Percentiles rank a stretch among this genome's conserved stretches.
Evolutionary conservation across 2,329 filamentous ascomycete species (phyloP).

Genomic region (Pseudogymnoascus sp.): DNA sequence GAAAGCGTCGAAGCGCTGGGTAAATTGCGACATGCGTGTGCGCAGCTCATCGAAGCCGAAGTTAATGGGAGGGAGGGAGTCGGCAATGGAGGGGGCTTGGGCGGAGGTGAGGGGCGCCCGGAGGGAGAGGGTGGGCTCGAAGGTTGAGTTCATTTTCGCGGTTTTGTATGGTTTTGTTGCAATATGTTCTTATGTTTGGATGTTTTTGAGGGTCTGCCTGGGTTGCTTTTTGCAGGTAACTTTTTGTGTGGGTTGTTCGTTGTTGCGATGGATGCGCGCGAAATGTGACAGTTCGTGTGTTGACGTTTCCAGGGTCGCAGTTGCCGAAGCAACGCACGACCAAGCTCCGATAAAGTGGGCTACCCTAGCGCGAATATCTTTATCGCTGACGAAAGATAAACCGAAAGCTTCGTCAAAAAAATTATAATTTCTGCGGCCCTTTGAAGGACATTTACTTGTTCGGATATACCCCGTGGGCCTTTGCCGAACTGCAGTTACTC

Average conservation of each 20-base stretch:
- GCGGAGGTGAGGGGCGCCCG: conserved; percentile 42
- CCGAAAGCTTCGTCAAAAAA: background rate
- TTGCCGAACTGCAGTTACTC: background rate
- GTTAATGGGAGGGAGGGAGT: conserved; percentile 78
- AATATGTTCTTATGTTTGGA: background rate
- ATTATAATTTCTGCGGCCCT: background rate
- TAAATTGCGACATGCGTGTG: conserved; percentile 92
- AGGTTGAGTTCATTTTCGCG: conserved; percentile 47
- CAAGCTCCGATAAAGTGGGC: background rate
- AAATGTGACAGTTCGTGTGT: conserved; percentile 4
- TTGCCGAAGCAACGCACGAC: conserved; percentile 3
- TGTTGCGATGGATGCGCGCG: background rate
- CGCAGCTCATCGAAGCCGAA: conserved; percentile 95
- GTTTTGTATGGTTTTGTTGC: background rate
- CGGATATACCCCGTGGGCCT: background rate
- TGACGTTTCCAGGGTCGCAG: background rate
- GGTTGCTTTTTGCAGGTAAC: background rate
- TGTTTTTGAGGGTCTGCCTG: background rate
- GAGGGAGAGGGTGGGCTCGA: conserved; percentile 59
- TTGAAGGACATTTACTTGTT: conserved; percentile 1
- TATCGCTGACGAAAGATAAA: conserved; percentile 9
- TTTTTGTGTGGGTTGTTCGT: background rate
- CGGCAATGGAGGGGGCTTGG: conserved; percentile 58
- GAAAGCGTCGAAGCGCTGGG: conserved; percentile 80
- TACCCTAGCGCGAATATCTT: conserved; percentile 5